Evolutionary conservation across 208 protist genomes (phyloP), one percentile per base, ranked within the genome.

Genomic region (Leishmania gerbilli): DNA sequence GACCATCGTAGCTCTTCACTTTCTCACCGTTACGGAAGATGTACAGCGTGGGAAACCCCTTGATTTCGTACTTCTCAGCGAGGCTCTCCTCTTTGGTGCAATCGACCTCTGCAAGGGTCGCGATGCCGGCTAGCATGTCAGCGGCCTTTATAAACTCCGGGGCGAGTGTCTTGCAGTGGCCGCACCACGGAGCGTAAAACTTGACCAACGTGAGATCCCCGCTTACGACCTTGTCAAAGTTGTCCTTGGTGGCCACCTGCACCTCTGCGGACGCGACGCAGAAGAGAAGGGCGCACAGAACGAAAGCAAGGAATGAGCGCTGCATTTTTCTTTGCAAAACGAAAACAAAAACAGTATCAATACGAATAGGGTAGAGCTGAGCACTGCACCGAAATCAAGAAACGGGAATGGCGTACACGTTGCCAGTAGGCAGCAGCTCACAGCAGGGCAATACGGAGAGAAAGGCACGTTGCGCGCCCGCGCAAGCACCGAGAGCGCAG

Each of bases 161-260:
- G 4, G 91, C 95, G 47, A 98, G 88, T 79, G 95, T 96, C 81
- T 98, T 95, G 92, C 98, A 99, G 90, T 99, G 97, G 51, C 97
- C 97, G 86, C 98, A 99, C 97, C 97, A 99, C 76, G 96, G 95
- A 42, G 95, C 94, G 74, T 97, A 99, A 84, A 99, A 99, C 87
- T 99, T 98, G 51, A 99, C 90, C 34, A 98, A 84, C 15, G 88
- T 85, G 4, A 97, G 71, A 37, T 92, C 89, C 8, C 76, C 86
- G 55, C 53, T 79, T 69, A 98, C 81, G 60, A 88, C 58, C 17
- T 79, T 74, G 71, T 95, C 87, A 77, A 98, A 95, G 88, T 96
- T 90, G 31, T 74, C 79, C 51, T 89, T 86, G 21, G 86, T 97
- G 31, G 83, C 83, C 62, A 76, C 82, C 67, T 91, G 80, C 49